Evolutionary conservation across 2,329 filamentous ascomycete genomes (phyloP).

Genomic region (Hypoxylon sp.): DNA sequence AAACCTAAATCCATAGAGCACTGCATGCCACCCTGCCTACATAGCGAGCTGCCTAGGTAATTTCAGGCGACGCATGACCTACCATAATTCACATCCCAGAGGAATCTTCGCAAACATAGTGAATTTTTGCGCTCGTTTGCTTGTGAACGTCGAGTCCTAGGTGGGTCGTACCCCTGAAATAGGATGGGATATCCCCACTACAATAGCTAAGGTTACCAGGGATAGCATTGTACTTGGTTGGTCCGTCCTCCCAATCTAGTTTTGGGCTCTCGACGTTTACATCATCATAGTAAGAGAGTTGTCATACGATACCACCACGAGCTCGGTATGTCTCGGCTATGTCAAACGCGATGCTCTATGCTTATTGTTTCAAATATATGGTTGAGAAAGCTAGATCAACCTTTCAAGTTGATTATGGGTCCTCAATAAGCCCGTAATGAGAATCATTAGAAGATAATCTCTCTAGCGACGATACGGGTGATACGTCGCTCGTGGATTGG

Average conservation of each 20-base stretch:
- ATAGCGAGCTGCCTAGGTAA: not conserved
- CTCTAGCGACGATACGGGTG: not conserved
- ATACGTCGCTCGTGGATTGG: not conserved
- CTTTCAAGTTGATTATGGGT: not conserved
- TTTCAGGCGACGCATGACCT: not conserved
- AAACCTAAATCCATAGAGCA: constrained; percentile 5
- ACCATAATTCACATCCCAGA: not conserved
- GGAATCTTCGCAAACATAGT: constrained; percentile 1
- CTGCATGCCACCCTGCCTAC: not conserved
- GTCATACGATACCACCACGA: not conserved
- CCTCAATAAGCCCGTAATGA: not conserved
- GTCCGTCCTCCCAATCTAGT: not conserved
- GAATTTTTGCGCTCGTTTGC: constrained; percentile 4
- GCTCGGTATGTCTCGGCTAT: not conserved
- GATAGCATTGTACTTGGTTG: not conserved
- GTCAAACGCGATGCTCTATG: not conserved
- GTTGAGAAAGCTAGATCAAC: not conserved
- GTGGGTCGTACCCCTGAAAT: constrained; percentile 13
- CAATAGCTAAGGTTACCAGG: not conserved
- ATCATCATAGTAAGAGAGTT: not conserved
- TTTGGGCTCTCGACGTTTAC: not conserved
- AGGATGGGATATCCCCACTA: constrained; percentile 9
- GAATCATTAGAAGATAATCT: not conserved
- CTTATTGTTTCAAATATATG: constrained; percentile 3
- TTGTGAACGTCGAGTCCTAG: constrained; percentile 12